Base-by-base conservation (phyloP, 106 monocot genomes). In the Allium sativum region DNA sequence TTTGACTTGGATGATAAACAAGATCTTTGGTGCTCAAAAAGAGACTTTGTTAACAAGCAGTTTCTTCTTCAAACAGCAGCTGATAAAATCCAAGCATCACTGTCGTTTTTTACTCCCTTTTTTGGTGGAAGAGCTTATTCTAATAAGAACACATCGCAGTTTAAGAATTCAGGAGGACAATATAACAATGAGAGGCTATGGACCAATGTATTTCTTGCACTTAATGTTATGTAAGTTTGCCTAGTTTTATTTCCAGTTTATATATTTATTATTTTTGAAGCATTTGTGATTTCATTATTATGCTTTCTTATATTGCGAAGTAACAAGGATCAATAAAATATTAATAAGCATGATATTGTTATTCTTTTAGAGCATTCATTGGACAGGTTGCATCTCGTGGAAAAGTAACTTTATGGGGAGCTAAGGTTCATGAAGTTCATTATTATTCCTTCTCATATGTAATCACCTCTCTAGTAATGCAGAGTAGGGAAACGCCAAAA, bases 321-420 rank as follows among this genome's bases (percentile, higher is more conserved):
- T 48, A 7, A 19, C 21, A 53, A 44, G 7, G 15, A 61, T 16
- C 44, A 8, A 10, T 18, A 7, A 48, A 62, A 4, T 19, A 48
- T 46, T 7, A 21, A 7, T 20, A 47, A 5, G 21, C 46, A 3
- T 21, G 5, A 46, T 45, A 1, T 62, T 60, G 14, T 9, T 65
- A 22, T 44, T 68, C 58, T 70, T 51, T 8, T 56, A 92, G 91
- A 67, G 70, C 57, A 51, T 92, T 83, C 70, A 63, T 76, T 17
- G 78, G 75, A 56, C 83, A 86, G 68, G 43, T 86, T 72, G 78
- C 81, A 55, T 81, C 83, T 7, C 80, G 72, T n/a, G 91, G 91
- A 54, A 81, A 58, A 53, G 45, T 92, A 64, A 73, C 76, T 47
- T 56, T 83, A 8, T 83, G 75, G 91, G 91, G 86, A 56, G 82